A percentile compares a stretch with the other conserved stretches of the same genome.
phyloP scores from a whole-genome alignment of 148 eudicot genomes.

The Mesembryanthemum crystallinum region DNA sequence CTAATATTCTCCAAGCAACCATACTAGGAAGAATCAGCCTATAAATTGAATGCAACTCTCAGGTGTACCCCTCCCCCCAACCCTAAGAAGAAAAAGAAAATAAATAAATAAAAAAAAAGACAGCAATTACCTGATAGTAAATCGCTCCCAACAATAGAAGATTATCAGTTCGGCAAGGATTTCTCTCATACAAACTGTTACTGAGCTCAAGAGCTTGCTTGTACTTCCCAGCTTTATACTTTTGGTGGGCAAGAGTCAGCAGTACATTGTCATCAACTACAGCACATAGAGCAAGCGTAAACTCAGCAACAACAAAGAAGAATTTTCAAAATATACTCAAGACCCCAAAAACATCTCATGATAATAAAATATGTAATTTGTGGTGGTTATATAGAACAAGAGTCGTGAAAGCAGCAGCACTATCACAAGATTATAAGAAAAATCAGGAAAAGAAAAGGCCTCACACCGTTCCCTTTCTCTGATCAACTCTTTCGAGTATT shows the following conservation, averaged over 20 bases:
- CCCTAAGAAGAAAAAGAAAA: neutral
- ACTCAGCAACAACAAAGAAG: slow-evolving; percentile 1
- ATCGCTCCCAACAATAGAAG: slow-evolving; percentile 84
- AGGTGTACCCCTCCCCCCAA: neutral
- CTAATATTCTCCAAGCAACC: slow-evolving; percentile 8
- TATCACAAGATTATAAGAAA: too few relatives aligned
- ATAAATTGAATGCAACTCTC: neutral
- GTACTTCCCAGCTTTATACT: slow-evolving; percentile 84
- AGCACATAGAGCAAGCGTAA: slow-evolving; percentile 10
- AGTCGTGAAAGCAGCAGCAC: too few relatives aligned
- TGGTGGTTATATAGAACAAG: too few relatives aligned
- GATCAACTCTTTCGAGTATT: too few relatives aligned
- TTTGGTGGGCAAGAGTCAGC: slow-evolving; percentile 78
- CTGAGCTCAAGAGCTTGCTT: slow-evolving; percentile 82
- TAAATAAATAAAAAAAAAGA: neutral
- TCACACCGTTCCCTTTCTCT: too few relatives aligned
- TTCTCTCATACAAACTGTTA: slow-evolving; percentile 72
- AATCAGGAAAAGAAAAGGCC: too few relatives aligned
- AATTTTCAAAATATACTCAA: neutral
- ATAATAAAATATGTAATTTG: neutral
- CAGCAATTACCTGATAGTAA: slow-evolving; percentile 68
- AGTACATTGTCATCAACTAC: slow-evolving; percentile 70
- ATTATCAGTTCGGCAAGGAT: slow-evolving; percentile 83
- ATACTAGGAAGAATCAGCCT: neutral
- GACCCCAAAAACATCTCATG: neutral